Conservation (phyloP, 2,329 filamentous ascomycete species). For the Thelonectria discophora region DNA sequence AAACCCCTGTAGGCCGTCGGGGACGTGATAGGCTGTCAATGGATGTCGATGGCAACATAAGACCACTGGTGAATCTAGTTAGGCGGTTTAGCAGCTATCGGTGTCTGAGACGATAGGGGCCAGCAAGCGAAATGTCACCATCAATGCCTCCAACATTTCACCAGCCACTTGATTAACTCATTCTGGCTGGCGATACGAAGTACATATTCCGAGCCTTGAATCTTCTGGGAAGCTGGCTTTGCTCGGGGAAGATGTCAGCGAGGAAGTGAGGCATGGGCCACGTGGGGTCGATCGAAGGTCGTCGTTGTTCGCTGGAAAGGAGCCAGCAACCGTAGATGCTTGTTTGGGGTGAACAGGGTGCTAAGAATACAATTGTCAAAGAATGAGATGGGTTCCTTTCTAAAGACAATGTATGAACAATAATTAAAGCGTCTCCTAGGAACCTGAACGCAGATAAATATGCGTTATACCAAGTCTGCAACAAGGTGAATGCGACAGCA, state of each 20-base stretch:
- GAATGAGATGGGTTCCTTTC: too few relatives aligned
- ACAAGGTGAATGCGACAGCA: neutral
- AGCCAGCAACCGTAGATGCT: neutral
- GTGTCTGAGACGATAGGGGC: too few relatives aligned
- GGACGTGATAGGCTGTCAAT: slow-evolving; percentile 33
- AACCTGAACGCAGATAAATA: too few relatives aligned
- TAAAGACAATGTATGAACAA: too few relatives aligned
- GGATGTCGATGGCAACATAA: slow-evolving; percentile 23
- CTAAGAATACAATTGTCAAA: too few relatives aligned
- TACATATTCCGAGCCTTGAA: neutral
- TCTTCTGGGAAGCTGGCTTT: neutral
- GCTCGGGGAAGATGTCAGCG: slow-evolving; percentile 10
- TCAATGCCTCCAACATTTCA: neutral
- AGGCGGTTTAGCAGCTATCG: neutral
- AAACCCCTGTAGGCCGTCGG: slow-evolving; percentile 34
- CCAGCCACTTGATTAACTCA: neutral
- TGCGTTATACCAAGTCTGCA: too few relatives aligned
- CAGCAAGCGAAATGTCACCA: neutral
- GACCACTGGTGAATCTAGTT: slow-evolving; percentile 1
- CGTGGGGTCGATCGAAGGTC: slow-evolving; percentile 14
- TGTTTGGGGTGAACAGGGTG: neutral
- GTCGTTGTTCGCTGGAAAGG: slow-evolving; percentile 17
- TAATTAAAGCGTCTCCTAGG: too few relatives aligned
- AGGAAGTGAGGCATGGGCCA: slow-evolving; percentile 12
- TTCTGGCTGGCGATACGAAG: too few relatives aligned